phyloP scores from a whole-genome alignment of 129 eudicot species.

The Arctium lappa region DNA sequence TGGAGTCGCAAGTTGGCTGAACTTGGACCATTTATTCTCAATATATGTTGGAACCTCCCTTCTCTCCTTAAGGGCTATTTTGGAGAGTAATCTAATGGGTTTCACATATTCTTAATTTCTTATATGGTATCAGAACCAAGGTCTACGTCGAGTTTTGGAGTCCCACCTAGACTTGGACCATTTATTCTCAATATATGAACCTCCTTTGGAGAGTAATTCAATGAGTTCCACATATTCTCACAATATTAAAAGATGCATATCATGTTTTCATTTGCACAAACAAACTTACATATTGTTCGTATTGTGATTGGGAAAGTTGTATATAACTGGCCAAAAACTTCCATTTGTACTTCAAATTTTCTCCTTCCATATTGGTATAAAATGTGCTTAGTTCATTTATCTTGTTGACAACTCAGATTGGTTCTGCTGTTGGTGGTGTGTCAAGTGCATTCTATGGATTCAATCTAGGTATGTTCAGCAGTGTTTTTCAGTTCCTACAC shows the following conservation, averaged over 20 bases:
- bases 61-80: too few species aligned
- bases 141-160: too few species aligned
- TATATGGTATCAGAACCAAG: too few species aligned
- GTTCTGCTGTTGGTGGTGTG: conserved; percentile 92
- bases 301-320: neutral
- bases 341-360: neutral
- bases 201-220: too few species aligned
- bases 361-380: neutral
- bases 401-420: conserved; percentile 48
- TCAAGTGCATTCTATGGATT: conserved; percentile 84
- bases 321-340: neutral
- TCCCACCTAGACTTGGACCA: too few species aligned
- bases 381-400: neutral
- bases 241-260: neutral
- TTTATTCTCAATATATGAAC: too few species aligned
- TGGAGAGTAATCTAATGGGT: too few species aligned
- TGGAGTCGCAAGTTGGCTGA: too few species aligned
- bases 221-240: too few species aligned
- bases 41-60: neutral
- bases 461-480: conserved; percentile 49
- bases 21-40: neutral
- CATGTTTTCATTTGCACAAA: neutral
- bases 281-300: neutral
- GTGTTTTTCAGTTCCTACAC: neutral
- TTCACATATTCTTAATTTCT: too few species aligned